These are phyloP conservation scores for Penicillium sclerotigenum DNA, from an alignment of 2,329 filamentous ascomycete genomes.

Conservation along the genomic window DNA sequence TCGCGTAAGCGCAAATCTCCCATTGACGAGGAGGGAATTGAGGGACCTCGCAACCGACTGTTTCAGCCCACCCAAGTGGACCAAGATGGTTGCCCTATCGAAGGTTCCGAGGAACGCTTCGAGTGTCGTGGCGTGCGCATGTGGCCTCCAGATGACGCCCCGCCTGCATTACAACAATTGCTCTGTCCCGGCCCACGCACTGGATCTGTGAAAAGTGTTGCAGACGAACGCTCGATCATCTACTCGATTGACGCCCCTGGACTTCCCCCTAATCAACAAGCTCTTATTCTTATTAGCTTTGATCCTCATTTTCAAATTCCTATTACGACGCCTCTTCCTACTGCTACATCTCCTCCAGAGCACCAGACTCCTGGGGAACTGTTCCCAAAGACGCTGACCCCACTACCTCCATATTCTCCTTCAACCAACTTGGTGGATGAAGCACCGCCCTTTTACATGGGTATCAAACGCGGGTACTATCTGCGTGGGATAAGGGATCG, in stretches of 20 bases:
- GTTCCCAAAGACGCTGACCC: neutral
- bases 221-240: constrained; percentile 42
- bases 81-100: constrained; percentile 25
- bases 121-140: constrained; percentile 38
- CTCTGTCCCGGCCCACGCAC: constrained; percentile 39
- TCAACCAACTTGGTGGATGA: constrained; percentile 1
- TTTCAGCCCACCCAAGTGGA: constrained; percentile 30
- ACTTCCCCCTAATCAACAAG: constrained; percentile 23
- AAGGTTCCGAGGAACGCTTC: constrained; percentile 40
- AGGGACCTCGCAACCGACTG: constrained; percentile 26
- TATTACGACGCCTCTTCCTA: constrained; percentile 4
- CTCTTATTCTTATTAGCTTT: constrained; percentile 41
- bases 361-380: neutral
- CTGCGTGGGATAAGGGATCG: constrained; percentile 9
- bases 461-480: constrained; percentile 19
- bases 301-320: constrained; percentile 37
- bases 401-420: neutral
- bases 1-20: constrained; percentile 43
- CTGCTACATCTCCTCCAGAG: neutral
- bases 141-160: constrained; percentile 43
- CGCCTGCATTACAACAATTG: constrained; percentile 36
- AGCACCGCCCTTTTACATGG: constrained; percentile 13
- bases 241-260: constrained; percentile 37
- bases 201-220: constrained; percentile 33
- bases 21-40: constrained; percentile 33